Evolutionary conservation across 345 rosid genomes (phyloP).

Genomic region (Iberis pinnata): DNA sequence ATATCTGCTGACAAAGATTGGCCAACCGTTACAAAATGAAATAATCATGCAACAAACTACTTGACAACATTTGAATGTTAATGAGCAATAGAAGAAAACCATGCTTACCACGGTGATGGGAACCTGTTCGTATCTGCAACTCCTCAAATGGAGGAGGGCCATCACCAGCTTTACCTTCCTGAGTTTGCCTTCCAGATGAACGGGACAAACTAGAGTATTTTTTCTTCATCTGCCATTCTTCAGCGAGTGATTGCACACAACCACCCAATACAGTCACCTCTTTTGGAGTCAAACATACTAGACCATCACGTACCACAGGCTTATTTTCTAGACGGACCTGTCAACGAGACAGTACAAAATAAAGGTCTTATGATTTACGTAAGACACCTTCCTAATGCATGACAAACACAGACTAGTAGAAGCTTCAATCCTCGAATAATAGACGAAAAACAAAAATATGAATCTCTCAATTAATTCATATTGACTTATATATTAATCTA

Average conservation of each 20-base stretch:
- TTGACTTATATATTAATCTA: not conserved
- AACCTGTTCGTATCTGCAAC: conserved; percentile 48
- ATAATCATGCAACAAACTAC: not conserved
- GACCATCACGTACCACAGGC: conserved; percentile 48
- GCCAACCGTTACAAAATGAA: not conserved
- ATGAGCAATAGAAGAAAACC: not conserved
- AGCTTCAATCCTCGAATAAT: not conserved
- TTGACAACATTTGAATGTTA: not conserved
- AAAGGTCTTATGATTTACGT: not conserved
- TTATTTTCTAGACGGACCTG: conserved; percentile 80
- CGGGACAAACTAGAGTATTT: conserved; percentile 60
- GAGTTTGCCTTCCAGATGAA: conserved; percentile 38
- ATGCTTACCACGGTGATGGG: conserved; percentile 29
- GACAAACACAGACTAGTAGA: not conserved
- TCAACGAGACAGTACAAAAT: conserved; percentile 15
- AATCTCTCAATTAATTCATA: not conserved
- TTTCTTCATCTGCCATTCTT: conserved; percentile 86
- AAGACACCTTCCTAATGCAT: conserved; percentile 10
- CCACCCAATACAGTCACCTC: conserved; percentile 69
- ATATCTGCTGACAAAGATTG: not conserved
- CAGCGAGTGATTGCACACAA: conserved; percentile 63
- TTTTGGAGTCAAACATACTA: conserved; percentile 62
- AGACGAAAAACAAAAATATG: not conserved
- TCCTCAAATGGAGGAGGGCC: conserved; percentile 88
- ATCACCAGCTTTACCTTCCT: conserved; percentile 45